Percentiles rank a stretch among this genome's conserved stretches.
phyloP scores from a whole-genome alignment of 2,329 filamentous ascomycete genomes.

The Fusarium sambucinum region DNA sequence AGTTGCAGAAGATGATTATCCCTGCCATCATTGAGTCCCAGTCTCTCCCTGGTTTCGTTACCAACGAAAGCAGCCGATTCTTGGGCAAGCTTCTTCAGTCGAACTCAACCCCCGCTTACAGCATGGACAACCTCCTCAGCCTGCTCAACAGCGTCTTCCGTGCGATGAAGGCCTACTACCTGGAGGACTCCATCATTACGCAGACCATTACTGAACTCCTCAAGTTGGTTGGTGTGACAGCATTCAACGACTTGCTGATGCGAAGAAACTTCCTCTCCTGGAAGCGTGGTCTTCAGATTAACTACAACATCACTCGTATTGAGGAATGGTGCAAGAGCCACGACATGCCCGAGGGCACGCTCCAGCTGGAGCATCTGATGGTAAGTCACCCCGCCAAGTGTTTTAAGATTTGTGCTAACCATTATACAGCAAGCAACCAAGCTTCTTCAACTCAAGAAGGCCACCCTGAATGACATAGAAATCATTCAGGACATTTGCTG shows the following conservation, averaged over 20 bases:
- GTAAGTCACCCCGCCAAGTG: constrained; percentile 58
- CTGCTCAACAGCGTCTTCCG: constrained; percentile 97
- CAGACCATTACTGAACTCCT: constrained; percentile 96
- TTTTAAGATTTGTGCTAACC: constrained; percentile 45
- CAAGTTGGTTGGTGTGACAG: constrained; percentile 92
- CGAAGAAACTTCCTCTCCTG: constrained; percentile 97
- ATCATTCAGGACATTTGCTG: constrained; percentile 99
- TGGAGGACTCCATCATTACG: constrained; percentile 95
- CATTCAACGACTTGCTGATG: constrained; percentile 98
- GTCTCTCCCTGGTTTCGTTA: constrained; percentile 97
- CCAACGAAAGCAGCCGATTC: constrained; percentile 98
- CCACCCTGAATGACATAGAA: constrained; percentile 98
- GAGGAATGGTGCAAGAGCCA: constrained; percentile 99
- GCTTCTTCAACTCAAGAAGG: constrained; percentile 97
- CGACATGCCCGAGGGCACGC: constrained; percentile 97
- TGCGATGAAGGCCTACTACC: constrained; percentile 98
- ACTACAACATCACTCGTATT: constrained; percentile 99
- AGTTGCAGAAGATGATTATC: constrained; percentile 99
- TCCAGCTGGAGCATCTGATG: constrained; percentile 98
- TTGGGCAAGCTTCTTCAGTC: constrained; percentile 94
- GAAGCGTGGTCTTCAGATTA: constrained; percentile 99
- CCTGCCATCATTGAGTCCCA: constrained; percentile 99
- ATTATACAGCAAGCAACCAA: constrained; percentile 88
- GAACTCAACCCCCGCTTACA: constrained; percentile 93
- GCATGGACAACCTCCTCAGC: constrained; percentile 98